phyloP scores from a whole-genome alignment of 1,284 basidiomycete genomes.

The Heimioporus punctisporus region DNA sequence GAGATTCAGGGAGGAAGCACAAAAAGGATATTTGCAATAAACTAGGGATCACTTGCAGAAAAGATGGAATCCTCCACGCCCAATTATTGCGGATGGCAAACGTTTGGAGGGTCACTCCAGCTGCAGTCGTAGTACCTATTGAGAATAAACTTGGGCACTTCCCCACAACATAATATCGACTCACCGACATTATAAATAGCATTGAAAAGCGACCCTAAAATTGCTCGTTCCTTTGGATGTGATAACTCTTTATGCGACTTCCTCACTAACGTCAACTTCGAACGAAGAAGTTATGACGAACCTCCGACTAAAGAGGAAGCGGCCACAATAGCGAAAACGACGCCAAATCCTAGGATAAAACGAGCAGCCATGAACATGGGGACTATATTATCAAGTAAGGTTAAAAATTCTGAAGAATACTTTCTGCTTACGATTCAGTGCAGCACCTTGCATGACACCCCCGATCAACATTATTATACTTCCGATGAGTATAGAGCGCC shows the following conservation, averaged over 20 bases:
- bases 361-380: slow-evolving; percentile 18
- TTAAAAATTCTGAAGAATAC: not conserved
- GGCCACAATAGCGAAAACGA: slow-evolving; percentile 10
- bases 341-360: slow-evolving; percentile 13
- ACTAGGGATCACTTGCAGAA: slow-evolving; percentile 51
- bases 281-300: not conserved
- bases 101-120: slow-evolving; percentile 46
- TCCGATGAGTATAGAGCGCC: not conserved
- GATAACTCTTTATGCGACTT: slow-evolving; percentile 10
- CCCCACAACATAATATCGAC: not conserved
- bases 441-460: not conserved
- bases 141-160: not conserved
- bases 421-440: not conserved
- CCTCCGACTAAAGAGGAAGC: slow-evolving; percentile 18
- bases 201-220: slow-evolving; percentile 9
- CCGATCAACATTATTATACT: not conserved
- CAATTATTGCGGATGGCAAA: slow-evolving; percentile 49
- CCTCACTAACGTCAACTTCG: not conserved
- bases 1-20: slow-evolving; percentile 57
- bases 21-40: slow-evolving; percentile 48
- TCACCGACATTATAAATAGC: slow-evolving; percentile 8
- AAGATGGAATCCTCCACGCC: slow-evolving; percentile 35
- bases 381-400: not conserved
- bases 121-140: slow-evolving; percentile 13
- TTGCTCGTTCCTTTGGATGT: slow-evolving; percentile 18